Base-by-base conservation (phyloP, 257 asterid genomes). In the Oldenlandia corymbosa region DNA sequence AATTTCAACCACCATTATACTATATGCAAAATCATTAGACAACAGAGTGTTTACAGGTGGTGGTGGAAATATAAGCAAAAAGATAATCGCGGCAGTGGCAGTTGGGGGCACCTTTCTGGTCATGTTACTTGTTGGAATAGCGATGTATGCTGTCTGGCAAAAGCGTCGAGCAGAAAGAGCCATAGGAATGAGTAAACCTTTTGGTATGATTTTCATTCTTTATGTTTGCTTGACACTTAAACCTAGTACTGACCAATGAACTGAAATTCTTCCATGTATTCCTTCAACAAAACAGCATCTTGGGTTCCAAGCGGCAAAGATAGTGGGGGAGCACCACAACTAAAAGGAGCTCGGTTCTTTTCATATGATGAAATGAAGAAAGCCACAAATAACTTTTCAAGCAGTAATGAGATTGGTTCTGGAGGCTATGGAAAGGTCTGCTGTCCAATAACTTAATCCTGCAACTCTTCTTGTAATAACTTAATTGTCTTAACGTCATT, bases 351-450 rank as follows among this genome's bases (percentile, higher is more conserved):
- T 0, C 80, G 95, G 73, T 87, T 95, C 95, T 93, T 93, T 79
- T 87, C 97, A 24, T 90, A 79, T 20, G 99, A 90, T 20, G 99
- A 93, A 77, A 88, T 93, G 66, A 93, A 85, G 81, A 90, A 83
- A 83, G 79, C 84, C 78, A 84, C 96, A 11, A 75, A 71, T 47
- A 87, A 90, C 82, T 93, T 93, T 74, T 85, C 90, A 0, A 75
- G 79, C 43, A 81, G 78, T 75, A 90, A 90, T 70, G 90, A 75
- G 73, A 77, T 90, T 62, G 97, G 97, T n/a, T 87, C 95, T 1
- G 99, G 99, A 64, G 99, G 99, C 66, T 93, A 93, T 66, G 99
- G 97, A 62, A 93, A 87, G 92, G 98, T 90, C 1, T 30, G 60
- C 47, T 48, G 51, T 5, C 5, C 51, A 42, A 30, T 51, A 18